phyloP scores from a whole-genome alignment of 805 yeast species.

The Candida sanyiensis region DNA sequence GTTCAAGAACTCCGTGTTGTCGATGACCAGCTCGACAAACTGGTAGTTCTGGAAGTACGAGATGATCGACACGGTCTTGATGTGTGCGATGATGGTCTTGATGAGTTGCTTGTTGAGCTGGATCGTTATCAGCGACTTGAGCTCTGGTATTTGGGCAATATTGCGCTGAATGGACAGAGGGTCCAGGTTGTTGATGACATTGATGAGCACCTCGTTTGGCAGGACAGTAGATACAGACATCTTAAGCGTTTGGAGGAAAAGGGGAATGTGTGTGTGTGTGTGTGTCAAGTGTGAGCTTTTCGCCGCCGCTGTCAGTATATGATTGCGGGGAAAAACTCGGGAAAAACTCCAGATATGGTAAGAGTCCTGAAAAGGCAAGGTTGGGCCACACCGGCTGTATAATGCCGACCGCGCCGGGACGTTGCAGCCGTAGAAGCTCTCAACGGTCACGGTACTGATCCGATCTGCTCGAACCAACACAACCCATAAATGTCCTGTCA shows the following conservation, averaged over 20 bases:
- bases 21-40: constrained; percentile 15
- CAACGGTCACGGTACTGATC: too few species aligned
- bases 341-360: not conserved
- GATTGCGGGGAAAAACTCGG: not conserved
- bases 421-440: too few species aligned
- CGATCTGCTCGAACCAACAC: not conserved
- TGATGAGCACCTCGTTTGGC: constrained; percentile 10
- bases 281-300: not conserved
- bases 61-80: constrained; percentile 5
- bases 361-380: not conserved
- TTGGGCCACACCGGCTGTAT: not conserved
- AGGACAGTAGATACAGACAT: constrained; percentile 4
- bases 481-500: not conserved
- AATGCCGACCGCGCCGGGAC: constrained; percentile 1
- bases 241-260: not conserved
- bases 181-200: constrained; percentile 8
- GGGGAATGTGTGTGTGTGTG: not conserved
- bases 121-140: constrained; percentile 13
- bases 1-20: constrained; percentile 11
- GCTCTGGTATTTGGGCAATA: constrained; percentile 12
- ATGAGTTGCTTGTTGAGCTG: constrained; percentile 5
- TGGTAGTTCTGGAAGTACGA: constrained; percentile 13
- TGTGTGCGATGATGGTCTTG: constrained; percentile 10
- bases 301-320: not conserved
- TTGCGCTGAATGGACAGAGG: not conserved